phyloP scores from a whole-genome alignment of 768 basidiomycete species.

The Rickenella mellea region DNA sequence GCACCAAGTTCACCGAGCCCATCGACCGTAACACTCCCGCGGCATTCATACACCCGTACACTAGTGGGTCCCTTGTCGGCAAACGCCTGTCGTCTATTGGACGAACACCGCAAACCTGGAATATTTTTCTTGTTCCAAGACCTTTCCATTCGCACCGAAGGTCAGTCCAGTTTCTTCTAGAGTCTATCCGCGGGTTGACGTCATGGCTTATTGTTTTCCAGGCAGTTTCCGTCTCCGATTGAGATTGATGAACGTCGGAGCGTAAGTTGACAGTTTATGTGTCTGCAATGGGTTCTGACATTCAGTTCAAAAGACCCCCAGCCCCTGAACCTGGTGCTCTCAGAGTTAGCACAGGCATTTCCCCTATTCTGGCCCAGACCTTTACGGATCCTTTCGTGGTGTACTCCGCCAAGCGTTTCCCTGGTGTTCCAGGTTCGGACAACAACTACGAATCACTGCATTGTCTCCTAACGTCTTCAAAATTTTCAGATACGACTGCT shows the following conservation, averaged over 20 bases:
- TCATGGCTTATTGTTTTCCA: conserved; percentile 17
- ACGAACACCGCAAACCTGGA: conserved; percentile 78
- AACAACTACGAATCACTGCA: background rate
- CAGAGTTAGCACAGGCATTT: conserved; percentile 56
- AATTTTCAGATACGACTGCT: conserved; percentile 68
- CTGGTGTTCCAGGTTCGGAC: conserved; percentile 73
- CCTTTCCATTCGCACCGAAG: conserved; percentile 88
- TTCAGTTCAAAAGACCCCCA: conserved; percentile 39
- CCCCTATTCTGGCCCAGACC: conserved; percentile 74
- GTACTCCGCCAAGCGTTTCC: conserved; percentile 89
- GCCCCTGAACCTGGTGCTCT: conserved; percentile 61
- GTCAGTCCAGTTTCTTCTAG: no score
- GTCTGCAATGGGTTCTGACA: conserved; percentile 1
- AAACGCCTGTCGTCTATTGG: conserved; percentile 74
- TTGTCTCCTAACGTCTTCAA: background rate
- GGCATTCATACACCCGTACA: conserved; percentile 74
- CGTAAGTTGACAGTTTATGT: conserved; percentile 47
- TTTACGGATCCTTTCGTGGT: conserved; percentile 82
- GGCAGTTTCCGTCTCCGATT: conserved; percentile 81
- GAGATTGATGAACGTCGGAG: conserved; percentile 83
- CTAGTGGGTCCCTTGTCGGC: conserved; percentile 85
- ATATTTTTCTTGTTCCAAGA: conserved; percentile 96
- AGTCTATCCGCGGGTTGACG: no score
- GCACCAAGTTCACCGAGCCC: conserved; percentile 21
- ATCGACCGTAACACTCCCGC: conserved; percentile 38